These are phyloP conservation scores for Cupressus sempervirens DNA, from an alignment of 75 land plant genomes.

Conservation along the genomic window DNA sequence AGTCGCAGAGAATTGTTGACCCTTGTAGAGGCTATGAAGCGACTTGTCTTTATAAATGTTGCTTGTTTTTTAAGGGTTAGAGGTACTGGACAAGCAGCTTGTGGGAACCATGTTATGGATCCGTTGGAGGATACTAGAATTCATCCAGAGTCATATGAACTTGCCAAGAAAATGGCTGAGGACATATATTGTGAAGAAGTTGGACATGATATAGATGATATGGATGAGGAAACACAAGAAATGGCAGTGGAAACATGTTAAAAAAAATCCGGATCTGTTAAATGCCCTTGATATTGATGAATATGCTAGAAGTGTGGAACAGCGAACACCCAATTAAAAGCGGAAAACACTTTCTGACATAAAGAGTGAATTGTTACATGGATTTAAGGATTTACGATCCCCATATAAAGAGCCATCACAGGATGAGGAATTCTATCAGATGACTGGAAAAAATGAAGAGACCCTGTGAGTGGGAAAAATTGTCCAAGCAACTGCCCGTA, in stretches of 20 bases:
- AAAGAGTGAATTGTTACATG: slow-evolving; percentile 69
- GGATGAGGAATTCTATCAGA: slow-evolving; percentile 74
- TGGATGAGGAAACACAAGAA: slow-evolving; percentile 83
- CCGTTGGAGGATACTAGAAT: slow-evolving; percentile 93
- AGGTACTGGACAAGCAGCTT: slow-evolving; percentile 76
- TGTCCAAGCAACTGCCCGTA: slow-evolving; percentile 76
- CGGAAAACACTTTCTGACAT: slow-evolving; percentile 66
- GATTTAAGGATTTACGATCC: slow-evolving; percentile 76
- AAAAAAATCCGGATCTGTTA: slow-evolving; percentile 54
- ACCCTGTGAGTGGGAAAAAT: slow-evolving; percentile 68
- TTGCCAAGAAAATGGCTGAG: slow-evolving; percentile 86
- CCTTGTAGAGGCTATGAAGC: slow-evolving; percentile 49
- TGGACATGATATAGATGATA: slow-evolving; percentile 40
- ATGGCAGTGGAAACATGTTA: slow-evolving; percentile 94
- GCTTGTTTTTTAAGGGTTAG: slow-evolving; percentile 86
- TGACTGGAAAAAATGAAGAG: slow-evolving; percentile 84
- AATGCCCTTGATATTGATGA: slow-evolving; percentile 52
- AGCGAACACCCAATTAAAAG: slow-evolving; percentile 23
- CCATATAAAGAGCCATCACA: slow-evolving; percentile 53
- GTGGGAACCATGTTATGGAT: slow-evolving; percentile 67
- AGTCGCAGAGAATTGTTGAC: slow-evolving; percentile 70
- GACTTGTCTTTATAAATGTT: slow-evolving; percentile 76
- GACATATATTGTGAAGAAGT: slow-evolving; percentile 59
- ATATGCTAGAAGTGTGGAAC: slow-evolving; percentile 40
- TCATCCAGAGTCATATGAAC: slow-evolving; percentile 89